Evolutionary conservation across 169 alveolate species (phyloP).

Genomic region (Toxoplasma gondii): DNA sequence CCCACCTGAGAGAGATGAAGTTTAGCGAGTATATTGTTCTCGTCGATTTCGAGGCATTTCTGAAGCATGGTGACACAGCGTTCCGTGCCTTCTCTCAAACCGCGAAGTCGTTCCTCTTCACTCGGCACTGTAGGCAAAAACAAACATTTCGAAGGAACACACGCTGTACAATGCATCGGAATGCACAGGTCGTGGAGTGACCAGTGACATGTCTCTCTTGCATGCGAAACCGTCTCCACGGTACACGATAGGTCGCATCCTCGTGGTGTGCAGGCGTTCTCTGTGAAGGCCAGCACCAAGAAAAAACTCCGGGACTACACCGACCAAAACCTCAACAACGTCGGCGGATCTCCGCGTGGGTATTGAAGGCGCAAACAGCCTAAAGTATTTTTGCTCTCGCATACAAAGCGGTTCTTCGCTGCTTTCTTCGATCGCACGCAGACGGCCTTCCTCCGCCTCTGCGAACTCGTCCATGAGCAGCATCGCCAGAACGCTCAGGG

Average conservation of each 20-base stretch:
- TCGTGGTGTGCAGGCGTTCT: too few relatives aligned
- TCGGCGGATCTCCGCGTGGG: too few relatives aligned
- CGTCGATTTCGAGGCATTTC: slow-evolving; percentile 45
- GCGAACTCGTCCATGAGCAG: slow-evolving; percentile 42
- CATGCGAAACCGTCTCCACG: neutral
- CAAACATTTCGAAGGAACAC: neutral
- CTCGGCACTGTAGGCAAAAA: neutral
- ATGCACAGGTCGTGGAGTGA: neutral
- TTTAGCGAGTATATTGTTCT: slow-evolving; percentile 35
- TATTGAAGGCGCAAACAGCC: too few relatives aligned
- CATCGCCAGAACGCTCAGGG: slow-evolving; percentile 54
- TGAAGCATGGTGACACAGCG: slow-evolving; percentile 46
- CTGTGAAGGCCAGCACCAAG: too few relatives aligned
- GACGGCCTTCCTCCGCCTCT: slow-evolving; percentile 11
- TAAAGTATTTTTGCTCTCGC: neutral
- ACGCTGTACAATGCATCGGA: neutral
- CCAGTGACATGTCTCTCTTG: neutral
- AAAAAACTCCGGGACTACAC: too few relatives aligned
- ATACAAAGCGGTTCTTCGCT: neutral
- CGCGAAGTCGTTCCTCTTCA: slow-evolving; percentile 5
- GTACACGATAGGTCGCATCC: neutral
- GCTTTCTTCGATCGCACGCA: neutral
- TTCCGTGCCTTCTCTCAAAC: slow-evolving; percentile 5
- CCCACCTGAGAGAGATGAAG: slow-evolving; percentile 49
- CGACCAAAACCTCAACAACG: too few relatives aligned